Base-by-base conservation (phyloP, 2,329 filamentous ascomycete species). In the Verticillium klebahnii region DNA sequence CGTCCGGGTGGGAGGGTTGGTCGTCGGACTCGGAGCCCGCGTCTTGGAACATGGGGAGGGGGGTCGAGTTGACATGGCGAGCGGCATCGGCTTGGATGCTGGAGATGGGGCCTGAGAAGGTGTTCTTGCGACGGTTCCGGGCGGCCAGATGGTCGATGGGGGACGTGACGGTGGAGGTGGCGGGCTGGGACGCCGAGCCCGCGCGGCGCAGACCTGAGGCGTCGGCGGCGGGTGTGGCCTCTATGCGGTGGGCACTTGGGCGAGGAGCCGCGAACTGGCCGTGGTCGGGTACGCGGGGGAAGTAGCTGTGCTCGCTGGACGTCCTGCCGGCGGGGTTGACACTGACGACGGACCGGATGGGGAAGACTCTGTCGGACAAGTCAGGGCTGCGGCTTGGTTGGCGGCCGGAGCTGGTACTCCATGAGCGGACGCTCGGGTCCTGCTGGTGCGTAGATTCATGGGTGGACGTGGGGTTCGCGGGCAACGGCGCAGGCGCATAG, bases 341-440 rank as follows among this genome's bases (percentile, higher is more conserved):
- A 7, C 86, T 90, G 29, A 94, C 80, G 54, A 91, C 88, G n/a
- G 90, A 93, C 57, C 90, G 85, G 36, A 94, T 90, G n/a, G 91
- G 91, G 61, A 91, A 94, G 5, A 94, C 89, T 60, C 89, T 84
- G 69, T 93, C 82, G 36, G 73, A 72, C 32, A 71, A 70, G 57
- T 78, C 75, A 25, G 70, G 69, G 57, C 67, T 70, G 56, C 74
- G 67, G 17, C 72, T 71, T 5, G 71, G 68, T 60, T 80, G 79
- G 50, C 67, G 74, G 34, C 82, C 80, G 2, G 78, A 80, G 40
- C 70, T 68, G 9, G 70, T 67, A 61, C 78, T 80, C 74, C 74
- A 78, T 17, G 79, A 80, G 60, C 74, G 69, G 8, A 68, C 68
- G 23, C 62, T 64, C 5, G 72, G 68, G 3, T 67, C 62, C 40